A percentile compares a stretch with the other conserved stretches of the same genome.
Conservation (phyloP, 805 yeast genomes). For the Schizosaccharomyces japonicus region DNA sequence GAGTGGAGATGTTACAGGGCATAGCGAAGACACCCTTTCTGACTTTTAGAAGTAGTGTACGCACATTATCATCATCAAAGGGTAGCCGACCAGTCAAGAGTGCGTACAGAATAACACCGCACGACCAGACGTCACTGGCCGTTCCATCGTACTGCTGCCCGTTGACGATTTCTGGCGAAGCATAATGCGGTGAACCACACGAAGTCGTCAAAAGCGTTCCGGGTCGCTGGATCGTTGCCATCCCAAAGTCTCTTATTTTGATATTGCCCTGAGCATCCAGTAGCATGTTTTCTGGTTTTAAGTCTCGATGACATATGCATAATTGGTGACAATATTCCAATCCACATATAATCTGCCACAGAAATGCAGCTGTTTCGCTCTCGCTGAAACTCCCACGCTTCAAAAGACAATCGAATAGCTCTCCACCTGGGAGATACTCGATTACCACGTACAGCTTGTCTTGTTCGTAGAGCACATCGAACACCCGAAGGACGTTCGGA, state of each 20-base stretch:
- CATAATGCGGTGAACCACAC: slow-evolving; percentile 96
- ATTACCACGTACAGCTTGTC: slow-evolving; percentile 73
- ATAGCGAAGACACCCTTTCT: slow-evolving; percentile 71
- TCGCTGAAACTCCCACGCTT: slow-evolving; percentile 76
- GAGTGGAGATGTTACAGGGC: slow-evolving; percentile 55
- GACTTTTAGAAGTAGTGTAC: slow-evolving; percentile 68
- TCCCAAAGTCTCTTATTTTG: slow-evolving; percentile 94
- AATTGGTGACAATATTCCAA: slow-evolving; percentile 65
- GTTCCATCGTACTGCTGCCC: slow-evolving; percentile 91
- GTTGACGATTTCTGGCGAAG: slow-evolving; percentile 92
- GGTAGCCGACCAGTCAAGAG: slow-evolving; percentile 85
- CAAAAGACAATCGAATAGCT: slow-evolving; percentile 72
- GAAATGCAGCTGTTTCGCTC: slow-evolving; percentile 70
- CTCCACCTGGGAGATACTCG: slow-evolving; percentile 95
- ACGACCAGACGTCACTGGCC: slow-evolving; percentile 89
- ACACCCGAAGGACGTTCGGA: slow-evolving; percentile 74
- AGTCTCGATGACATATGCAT: slow-evolving; percentile 70
- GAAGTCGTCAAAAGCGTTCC: slow-evolving; percentile 74
- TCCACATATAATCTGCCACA: slow-evolving; percentile 65
- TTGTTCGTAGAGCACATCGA: slow-evolving; percentile 94
- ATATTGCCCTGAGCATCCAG: slow-evolving; percentile 67
- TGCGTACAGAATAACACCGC: slow-evolving; percentile 80
- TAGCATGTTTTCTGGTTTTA: slow-evolving; percentile 48
- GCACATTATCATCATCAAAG: slow-evolving; percentile 85
- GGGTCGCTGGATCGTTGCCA: slow-evolving; percentile 86